Evolutionary conservation across 2,329 filamentous ascomycete genomes (phyloP), one percentile per base, ranked within the genome.

Genomic region (Fusarium sp.): DNA sequence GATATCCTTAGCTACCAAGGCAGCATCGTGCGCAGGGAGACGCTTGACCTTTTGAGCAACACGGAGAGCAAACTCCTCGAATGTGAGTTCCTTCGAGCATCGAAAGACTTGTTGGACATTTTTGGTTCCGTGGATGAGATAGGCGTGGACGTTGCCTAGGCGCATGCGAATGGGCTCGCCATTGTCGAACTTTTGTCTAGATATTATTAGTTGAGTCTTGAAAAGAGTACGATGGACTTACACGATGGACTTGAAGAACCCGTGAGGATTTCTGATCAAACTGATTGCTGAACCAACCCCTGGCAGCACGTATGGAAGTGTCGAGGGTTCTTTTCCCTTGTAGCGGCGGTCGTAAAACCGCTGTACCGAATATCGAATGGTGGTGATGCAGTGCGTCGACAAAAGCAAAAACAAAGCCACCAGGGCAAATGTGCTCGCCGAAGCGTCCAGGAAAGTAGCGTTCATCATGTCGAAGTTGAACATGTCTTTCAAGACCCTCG

Each of bases 21-120:
- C 56, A 24, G 62, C 64, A 13, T 72, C 69, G 10, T 47, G 59
- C 0, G 56, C 28, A 1, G 70, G 70, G 5, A 72, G 58, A 5
- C 70, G 67, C 11, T 71, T 72, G 15, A 72, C 70, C 15, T 71
- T 71, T n/a, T 70, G 69, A 17, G 69, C 70, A 6, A 72, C 70
- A 1, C 64, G 26, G 7, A 72, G 64, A n/a, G 68, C 68, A 37
- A 71, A 71, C 32, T 71, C 68, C n/a, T 71, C 68, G 14, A 71
- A 70, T 0, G 68, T 71, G 19, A 71, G 67, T 22, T 71, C 68
- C n/a, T 63, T 68, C 1, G 68, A 71, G 24, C 60, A 71, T 41
- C 67, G 61, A 44, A 71, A 71, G 22, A 71, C 57, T 28, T 71
- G 67, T 49, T 71, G 68, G 1, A 71, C 68, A 13, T 62, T 71